Base-by-base conservation (phyloP, 345 rosid species). In the Turritis glabra region DNA sequence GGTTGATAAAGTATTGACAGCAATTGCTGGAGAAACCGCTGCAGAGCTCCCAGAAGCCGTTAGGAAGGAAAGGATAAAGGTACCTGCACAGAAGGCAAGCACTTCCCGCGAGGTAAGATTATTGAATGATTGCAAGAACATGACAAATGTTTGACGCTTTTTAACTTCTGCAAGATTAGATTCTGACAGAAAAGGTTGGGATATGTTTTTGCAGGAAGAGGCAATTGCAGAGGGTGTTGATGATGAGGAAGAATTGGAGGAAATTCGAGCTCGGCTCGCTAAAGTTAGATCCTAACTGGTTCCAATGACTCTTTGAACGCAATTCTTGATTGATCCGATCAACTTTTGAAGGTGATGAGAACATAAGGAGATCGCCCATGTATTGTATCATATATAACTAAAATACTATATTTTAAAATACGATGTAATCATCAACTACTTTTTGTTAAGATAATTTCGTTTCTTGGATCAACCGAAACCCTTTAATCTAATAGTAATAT, bases 1-100 rank as follows among this genome's bases (percentile, higher is more conserved):
- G 78, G 97, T 93, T 74, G 97, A 93, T 67, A 89, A 93, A 85
- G 96, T 93, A 69, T 79, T 93, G 91, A 87, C 91, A 2, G 88
- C 92, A 5, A 80, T 93, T 59, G 98, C 98, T 5, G 98, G 98
- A 63, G 98, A 93, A 85, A 89, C 98, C 5, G 96, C 97, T 29
- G 94, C 97, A 10, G 85, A 91, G 78, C 88, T 93, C 23, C 98
- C 98, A 2, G 89, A 84, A 67, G 92, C 98, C 29, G 92, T 82
- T 27, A 88, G 88, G 86, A 85, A 84, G 80, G 91, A 88, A 77
- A 91, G 82, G 82, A 80, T 84, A 64, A 93, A 88, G 75, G 89
- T 84, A 53, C 80, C 96, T 72, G 84, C 81, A 52, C 88, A 85
- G 75, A 67, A 86, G 54, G 80, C 89, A 7, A 77, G 81, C 72